Evolutionary conservation across 805 yeast species (phyloP), one percentile per base, ranked within the genome.

Genomic region (Candida piceae): DNA sequence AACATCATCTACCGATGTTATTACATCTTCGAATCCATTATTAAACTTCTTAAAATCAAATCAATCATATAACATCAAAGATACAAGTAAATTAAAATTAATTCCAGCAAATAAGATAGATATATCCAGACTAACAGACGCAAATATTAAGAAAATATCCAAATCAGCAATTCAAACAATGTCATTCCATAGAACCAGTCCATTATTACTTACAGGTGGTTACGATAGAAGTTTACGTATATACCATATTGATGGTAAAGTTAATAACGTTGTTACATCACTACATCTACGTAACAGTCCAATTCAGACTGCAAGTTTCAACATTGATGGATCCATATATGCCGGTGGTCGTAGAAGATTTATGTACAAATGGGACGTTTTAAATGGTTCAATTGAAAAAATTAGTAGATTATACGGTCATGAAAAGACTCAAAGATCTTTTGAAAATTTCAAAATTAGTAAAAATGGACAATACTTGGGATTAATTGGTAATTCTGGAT

Each of bases 291-390:
- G 80, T 35, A 79, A 84, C 45, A 73, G 86, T 9, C 96, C 97
- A 4, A 71, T 93, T 32, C 84, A 81, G 47, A 73, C 84, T 0
- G 89, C 95, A 23, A 62, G 66, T 43, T 87, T 86, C 60, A 74
- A 76, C 39, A 58, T 60, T 36, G 76, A 67, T 32, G 40, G 48
- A 44, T 71, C 67, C 53, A 78, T 90, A 8, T 81, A 76, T 55
- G 84, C 94, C 2, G 95, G 84, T 43, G 98, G 97, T 41, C 78
- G 97, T 64, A 77, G 98, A 66, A 73, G 85, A 40, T 89, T 81
- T 57, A 80, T 93, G 86, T 86, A 84, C 63, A 80, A 87, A 33
- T 89, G 97, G 96, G 89, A 88, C 59, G 67, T 93, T 34, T 57
- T 59, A 36, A 45, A 41, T 36, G 76, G 77, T 12, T 64, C 73